Conservation (phyloP, 2,329 filamentous ascomycete species). For the Beauveria sp. region DNA sequence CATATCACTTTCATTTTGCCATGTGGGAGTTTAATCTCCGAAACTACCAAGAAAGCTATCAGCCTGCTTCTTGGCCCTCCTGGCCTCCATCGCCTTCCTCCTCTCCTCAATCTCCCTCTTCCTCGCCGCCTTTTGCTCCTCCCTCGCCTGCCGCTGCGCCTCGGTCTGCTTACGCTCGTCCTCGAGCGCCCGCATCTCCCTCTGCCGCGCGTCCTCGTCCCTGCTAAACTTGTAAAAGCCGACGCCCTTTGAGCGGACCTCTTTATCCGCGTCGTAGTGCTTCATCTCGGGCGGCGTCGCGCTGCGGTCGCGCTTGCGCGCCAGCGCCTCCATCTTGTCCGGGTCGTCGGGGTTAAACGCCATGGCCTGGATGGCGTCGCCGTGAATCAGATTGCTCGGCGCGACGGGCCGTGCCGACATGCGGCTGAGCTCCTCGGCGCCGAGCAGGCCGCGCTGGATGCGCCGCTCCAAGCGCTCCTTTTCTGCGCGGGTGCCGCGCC, state of each 20-base stretch:
- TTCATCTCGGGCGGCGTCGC: conserved; percentile 70
- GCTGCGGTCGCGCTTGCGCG: conserved; percentile 68
- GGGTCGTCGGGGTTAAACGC: conserved; percentile 74
- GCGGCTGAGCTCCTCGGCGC: conserved; percentile 54
- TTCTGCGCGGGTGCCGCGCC: conserved; percentile 64
- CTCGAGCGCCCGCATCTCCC: conserved; percentile 70
- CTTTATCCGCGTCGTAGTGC: conserved; percentile 80
- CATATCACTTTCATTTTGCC: neutral
- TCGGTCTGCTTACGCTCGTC: conserved; percentile 63
- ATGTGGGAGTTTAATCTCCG: conserved; percentile 11
- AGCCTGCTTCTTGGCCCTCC: conserved; percentile 58
- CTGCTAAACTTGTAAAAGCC: conserved; percentile 87
- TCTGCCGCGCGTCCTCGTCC: conserved; percentile 56
- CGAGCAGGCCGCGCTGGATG: conserved; percentile 40
- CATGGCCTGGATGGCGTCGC: conserved; percentile 73
- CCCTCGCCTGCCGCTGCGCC: conserved; percentile 46
- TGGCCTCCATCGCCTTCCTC: conserved; percentile 53
- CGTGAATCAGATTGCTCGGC: conserved; percentile 70
- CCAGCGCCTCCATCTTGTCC: conserved; percentile 69
- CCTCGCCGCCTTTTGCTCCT: conserved; percentile 50
- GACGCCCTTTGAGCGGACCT: conserved; percentile 80
- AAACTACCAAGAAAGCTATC: conserved; percentile 64
- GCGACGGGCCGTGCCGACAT: conserved; percentile 61
- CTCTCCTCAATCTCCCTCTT: conserved; percentile 57
- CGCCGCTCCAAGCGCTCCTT: conserved; percentile 55